Evolutionary conservation across 768 basidiomycete genomes (phyloP).

Genomic region (Kwoniella mangroviensis): DNA sequence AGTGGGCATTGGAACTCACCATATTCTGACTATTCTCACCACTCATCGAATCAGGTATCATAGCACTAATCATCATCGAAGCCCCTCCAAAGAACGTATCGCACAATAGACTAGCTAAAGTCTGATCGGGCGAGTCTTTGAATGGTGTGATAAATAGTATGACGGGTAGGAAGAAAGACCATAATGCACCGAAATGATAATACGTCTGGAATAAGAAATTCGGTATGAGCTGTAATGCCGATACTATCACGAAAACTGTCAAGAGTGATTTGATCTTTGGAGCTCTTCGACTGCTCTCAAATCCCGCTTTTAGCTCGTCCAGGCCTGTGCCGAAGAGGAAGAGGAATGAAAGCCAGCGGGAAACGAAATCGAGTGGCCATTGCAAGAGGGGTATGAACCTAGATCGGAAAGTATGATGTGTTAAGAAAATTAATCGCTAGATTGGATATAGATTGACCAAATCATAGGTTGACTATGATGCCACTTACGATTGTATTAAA

Average conservation of each 20-base stretch:
- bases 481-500: slow-evolving; percentile 41
- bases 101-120: slow-evolving; percentile 38
- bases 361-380: slow-evolving; percentile 41
- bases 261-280: slow-evolving; percentile 39
- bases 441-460: not conserved
- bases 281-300: slow-evolving; percentile 26
- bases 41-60: slow-evolving; percentile 29
- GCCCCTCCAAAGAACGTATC: slow-evolving; percentile 36
- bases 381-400: slow-evolving; percentile 46
- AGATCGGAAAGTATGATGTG: not conserved
- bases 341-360: slow-evolving; percentile 41
- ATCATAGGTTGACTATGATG: not conserved
- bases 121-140: slow-evolving; percentile 32
- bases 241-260: slow-evolving; percentile 31
- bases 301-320: slow-evolving; percentile 27
- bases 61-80: slow-evolving; percentile 27
- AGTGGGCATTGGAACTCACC: slow-evolving; percentile 23
- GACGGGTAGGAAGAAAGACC: slow-evolving; percentile 47
- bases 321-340: slow-evolving; percentile 46
- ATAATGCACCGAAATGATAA: slow-evolving; percentile 48
- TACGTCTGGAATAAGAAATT: slow-evolving; percentile 40
- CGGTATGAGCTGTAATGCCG: slow-evolving; percentile 40
- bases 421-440: no score
- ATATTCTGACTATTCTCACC: slow-evolving; percentile 26
- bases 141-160: slow-evolving; percentile 39